Evolutionary conservation across 2,329 filamentous ascomycete species (phyloP), one percentile per base, ranked within the genome.

Genomic region (Sphaerulina vaccinii): DNA sequence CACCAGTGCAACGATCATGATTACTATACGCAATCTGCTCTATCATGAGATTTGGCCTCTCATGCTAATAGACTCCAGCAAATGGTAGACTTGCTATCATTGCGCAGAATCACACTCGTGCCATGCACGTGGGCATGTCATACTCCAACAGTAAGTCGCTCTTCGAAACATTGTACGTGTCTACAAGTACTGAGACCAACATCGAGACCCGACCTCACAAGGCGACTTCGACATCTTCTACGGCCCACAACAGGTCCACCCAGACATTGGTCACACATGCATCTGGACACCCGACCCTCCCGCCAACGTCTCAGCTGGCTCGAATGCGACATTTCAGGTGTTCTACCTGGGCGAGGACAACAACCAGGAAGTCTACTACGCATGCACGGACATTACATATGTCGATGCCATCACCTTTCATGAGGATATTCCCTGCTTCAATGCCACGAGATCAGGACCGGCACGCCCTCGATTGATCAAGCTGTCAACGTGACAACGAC

Each of bases 91-190:
- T 85, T 11, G 73, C 81, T 1, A 70, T 85, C 3, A 76, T 79
- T 5, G 75, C 79, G 16, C 79, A 83, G 38, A 77, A 82, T 52
- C 78, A 82, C 44, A 79, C 80, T 4, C 83, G 75, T 62, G 72
- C 77, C 35, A 67, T 82, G 19, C 73, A 77, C 44, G 71, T 84
- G 16, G 73, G 76, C 47, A 74, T 84, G 46, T 79, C 81, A 0
- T 78, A 80, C 55, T 66, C 67, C 4, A 70, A 76, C 46, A 70
- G 81, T 81, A 67, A 52, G 70, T 4, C 36, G 15, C 36, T 16
- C n/a, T n/a, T n/a, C n/a, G n/a, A n/a, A n/a, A n/a, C n/a, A n/a
- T n/a, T n/a, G n/a, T n/a, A n/a, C n/a, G n/a, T n/a, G n/a, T n/a
- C n/a, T n/a, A n/a, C n/a, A n/a, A n/a, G n/a, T n/a, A n/a, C n/a